phyloP scores from a whole-genome alignment of 257 asterid genomes.

The Cordia subcordata region DNA sequence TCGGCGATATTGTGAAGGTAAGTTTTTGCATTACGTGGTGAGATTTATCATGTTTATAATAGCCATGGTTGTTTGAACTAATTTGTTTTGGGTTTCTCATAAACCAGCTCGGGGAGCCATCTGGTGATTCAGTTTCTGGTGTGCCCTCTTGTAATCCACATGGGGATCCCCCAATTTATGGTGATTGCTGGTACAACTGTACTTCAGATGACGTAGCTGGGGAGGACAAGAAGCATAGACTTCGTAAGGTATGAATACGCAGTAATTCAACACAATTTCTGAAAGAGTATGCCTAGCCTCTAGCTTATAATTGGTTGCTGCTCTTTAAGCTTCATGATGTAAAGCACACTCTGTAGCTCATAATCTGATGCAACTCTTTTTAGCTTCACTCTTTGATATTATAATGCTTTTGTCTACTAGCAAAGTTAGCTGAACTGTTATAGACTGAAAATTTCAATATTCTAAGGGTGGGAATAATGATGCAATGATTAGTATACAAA shows the following conservation, averaged over 20 bases:
- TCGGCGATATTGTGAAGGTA: constrained; percentile 3
- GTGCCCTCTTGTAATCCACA: constrained; percentile 83
- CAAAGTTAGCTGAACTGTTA: no score
- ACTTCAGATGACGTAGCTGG: constrained; percentile 87
- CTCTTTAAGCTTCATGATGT: background rate
- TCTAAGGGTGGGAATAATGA: background rate
- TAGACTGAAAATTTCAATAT: background rate
- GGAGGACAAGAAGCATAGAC: constrained; percentile 90
- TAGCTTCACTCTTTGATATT: no score
- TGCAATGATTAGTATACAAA: no score
- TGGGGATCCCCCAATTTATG: constrained; percentile 91
- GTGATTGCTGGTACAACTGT: constrained; percentile 99
- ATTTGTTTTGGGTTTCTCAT: constrained; percentile 18
- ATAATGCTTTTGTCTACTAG: no score
- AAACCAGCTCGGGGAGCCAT: constrained; percentile 91
- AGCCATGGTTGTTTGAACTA: constrained; percentile 9
- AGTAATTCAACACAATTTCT: background rate
- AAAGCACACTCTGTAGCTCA: no score
- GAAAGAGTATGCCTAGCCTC: background rate
- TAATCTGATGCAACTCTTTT: no score
- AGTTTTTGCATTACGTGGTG: background rate
- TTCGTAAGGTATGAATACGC: constrained; percentile 76
- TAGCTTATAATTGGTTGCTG: background rate
- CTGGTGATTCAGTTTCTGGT: constrained; percentile 80
- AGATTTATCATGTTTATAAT: background rate